Evolutionary conservation across 345 rosid species (phyloP).

Genomic region (Conringia planisiliqua): DNA sequence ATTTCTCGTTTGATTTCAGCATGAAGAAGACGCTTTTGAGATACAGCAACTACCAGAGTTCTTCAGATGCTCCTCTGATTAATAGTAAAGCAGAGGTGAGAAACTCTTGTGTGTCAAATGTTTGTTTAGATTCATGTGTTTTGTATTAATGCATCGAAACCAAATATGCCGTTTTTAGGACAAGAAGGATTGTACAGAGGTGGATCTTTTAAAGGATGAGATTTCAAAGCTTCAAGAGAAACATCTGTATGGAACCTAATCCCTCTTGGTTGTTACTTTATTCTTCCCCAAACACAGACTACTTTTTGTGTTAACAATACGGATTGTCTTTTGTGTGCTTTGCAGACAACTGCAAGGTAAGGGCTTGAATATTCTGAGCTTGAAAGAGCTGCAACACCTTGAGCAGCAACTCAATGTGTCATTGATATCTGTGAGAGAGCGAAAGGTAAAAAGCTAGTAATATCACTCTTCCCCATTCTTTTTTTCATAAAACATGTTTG

Average conservation of each 20-base stretch:
- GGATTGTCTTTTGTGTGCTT: conserved; percentile 5
- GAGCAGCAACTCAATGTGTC: conserved; percentile 70
- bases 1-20: conserved; percentile 29
- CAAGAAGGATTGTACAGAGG: conserved; percentile 51
- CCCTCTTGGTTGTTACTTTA: neutral
- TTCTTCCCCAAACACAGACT: neutral
- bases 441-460: conserved; percentile 47
- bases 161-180: conserved; percentile 11
- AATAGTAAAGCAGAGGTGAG: conserved; percentile 59
- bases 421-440: conserved; percentile 63
- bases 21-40: conserved; percentile 77
- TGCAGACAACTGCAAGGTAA: conserved; percentile 63
- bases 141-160: neutral
- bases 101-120: neutral
- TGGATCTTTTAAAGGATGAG: conserved; percentile 57
- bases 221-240: conserved; percentile 63
- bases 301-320: neutral
- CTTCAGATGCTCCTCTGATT: conserved; percentile 42
- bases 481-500: neutral
- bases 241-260: conserved; percentile 53
- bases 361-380: conserved; percentile 58
- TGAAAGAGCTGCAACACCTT: conserved; percentile 68
- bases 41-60: conserved; percentile 52
- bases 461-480: neutral
- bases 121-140: neutral